Conservation (phyloP, 1,139 yeast species). For the Yamadazyma triangularis region DNA sequence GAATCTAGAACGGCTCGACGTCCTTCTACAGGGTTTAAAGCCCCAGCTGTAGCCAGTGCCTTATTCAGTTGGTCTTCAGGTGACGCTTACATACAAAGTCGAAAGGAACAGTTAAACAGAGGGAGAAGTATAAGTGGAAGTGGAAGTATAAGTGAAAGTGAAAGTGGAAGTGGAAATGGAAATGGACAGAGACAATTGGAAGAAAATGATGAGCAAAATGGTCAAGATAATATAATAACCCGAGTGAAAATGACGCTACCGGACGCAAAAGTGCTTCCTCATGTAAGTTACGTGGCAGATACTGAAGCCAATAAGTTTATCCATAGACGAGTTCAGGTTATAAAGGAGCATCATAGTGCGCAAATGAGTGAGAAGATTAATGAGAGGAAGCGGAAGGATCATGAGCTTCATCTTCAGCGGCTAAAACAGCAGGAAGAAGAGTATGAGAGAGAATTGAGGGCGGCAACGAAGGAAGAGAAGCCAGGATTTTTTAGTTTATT, state of each 20-base stretch:
- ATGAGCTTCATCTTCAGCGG: conserved; percentile 34
- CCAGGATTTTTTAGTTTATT: not conserved
- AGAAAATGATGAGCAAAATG: conserved; percentile 1
- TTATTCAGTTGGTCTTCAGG: conserved; percentile 45
- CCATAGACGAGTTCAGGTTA: conserved; percentile 34
- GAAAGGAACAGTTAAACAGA: conserved; percentile 23
- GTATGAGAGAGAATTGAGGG: conserved; percentile 28
- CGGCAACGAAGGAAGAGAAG: conserved; percentile 18
- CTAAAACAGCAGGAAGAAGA: conserved; percentile 38
- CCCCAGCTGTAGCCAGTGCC: conserved; percentile 22
- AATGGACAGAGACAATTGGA: no score
- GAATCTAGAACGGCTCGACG: conserved; percentile 1
- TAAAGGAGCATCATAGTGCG: conserved; percentile 37
- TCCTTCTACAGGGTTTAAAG: conserved; percentile 3
- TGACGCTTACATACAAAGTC: conserved; percentile 32
- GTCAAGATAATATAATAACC: conserved; percentile 3
- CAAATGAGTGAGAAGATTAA: conserved; percentile 35
- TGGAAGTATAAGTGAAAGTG: conserved; percentile 2
- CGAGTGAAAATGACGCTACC: conserved; percentile 11
- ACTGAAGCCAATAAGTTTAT: conserved; percentile 36
- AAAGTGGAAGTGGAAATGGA: not conserved
- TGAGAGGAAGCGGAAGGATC: conserved; percentile 39
- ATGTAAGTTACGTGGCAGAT: conserved; percentile 29
- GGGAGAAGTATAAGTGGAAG: conserved; percentile 6
- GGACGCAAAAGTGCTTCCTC: conserved; percentile 18